Percentiles rank a stretch among this genome's conserved stretches.
Conservation (phyloP, 768 basidiomycete species). For the Omphalotus guepiniiformis region DNA sequence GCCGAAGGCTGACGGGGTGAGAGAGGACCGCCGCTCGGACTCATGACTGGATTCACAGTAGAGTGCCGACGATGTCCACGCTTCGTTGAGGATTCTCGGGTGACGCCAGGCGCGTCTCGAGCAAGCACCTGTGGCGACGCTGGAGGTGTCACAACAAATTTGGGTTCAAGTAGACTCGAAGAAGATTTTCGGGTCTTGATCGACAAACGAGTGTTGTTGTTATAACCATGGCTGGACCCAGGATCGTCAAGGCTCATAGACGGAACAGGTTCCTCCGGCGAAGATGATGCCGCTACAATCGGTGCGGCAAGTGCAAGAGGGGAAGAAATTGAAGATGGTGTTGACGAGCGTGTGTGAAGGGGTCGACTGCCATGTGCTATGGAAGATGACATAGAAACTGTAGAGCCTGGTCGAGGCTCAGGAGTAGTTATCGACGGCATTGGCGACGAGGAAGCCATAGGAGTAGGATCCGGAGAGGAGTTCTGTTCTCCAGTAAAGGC, state of each 20-base stretch:
- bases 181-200: constrained; percentile 64
- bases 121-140: constrained; percentile 61
- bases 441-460: constrained; percentile 56
- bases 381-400: constrained; percentile 15
- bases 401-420: constrained; percentile 21
- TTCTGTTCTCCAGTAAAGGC: constrained; percentile 41
- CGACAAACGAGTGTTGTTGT: constrained; percentile 27
- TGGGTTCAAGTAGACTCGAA: constrained; percentile 61
- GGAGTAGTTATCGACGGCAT: constrained; percentile 26
- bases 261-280: constrained; percentile 56
- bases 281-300: constrained; percentile 61
- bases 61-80: constrained; percentile 71
- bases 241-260: constrained; percentile 63
- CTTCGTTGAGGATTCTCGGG: constrained; percentile 45
- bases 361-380: constrained; percentile 29
- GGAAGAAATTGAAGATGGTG: constrained; percentile 84
- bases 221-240: constrained; percentile 19
- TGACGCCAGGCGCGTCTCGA: constrained; percentile 33
- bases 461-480: constrained; percentile 61
- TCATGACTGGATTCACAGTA: constrained; percentile 57
- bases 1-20: constrained; percentile 85
- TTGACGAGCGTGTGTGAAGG: constrained; percentile 77
- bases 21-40: constrained; percentile 59
- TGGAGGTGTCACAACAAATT: constrained; percentile 69
- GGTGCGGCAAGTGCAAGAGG: constrained; percentile 83